Evolutionary conservation across 148 eudicot species (phyloP), one percentile per base, ranked within the genome.

Genomic region (Chenopodium suecicum): DNA sequence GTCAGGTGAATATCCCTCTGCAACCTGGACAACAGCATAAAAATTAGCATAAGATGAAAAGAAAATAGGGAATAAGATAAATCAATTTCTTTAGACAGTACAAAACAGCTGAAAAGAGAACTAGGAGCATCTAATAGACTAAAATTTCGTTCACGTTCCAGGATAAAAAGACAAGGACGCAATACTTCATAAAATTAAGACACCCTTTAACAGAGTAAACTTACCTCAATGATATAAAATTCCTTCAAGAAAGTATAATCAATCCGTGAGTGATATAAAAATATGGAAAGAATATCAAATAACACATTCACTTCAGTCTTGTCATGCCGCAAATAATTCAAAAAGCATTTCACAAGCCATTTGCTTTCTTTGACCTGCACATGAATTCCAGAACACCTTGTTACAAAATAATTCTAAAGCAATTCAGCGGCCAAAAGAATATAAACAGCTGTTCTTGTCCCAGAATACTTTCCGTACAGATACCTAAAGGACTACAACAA

Each of bases 341-440:
- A 86, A 82, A 97, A 94, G 91, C 99, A 97, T 88, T 97, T 97
- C 84, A 97, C 97, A 58, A 92, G 94, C 99, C 99, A 97, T 84
- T 97, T 97, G 93, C 98, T 97, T 86, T 97, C 99, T 85, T 94
- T 97, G 76, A 97, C 97, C 99, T 97, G 91, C 91, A 93, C 52
- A 62, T 70, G 19, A 20, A 16, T 56, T 65, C 22, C 47, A 52
- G 20, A 52, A 46, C 0, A 10, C 29, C 14, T 54, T 23, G 20
- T 62, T 81, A 75, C 32, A 68, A 19, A 72, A 37, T n/a, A 17
- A 32, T 7, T 66, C 8, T 4, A 22, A 22, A 75, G 22, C 23
- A 76, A 20, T 34, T 29, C 9, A 17, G 11, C 22, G 19, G 3
- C 37, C 50, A 64, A 48, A 62, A 80, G 23, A 73, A 9, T 70